Percentiles rank a stretch among this genome's conserved stretches.
These are phyloP conservation scores for Trichosanthes truncata DNA, from an alignment of 306 rosid genomes.

Conservation along the genomic window DNA sequence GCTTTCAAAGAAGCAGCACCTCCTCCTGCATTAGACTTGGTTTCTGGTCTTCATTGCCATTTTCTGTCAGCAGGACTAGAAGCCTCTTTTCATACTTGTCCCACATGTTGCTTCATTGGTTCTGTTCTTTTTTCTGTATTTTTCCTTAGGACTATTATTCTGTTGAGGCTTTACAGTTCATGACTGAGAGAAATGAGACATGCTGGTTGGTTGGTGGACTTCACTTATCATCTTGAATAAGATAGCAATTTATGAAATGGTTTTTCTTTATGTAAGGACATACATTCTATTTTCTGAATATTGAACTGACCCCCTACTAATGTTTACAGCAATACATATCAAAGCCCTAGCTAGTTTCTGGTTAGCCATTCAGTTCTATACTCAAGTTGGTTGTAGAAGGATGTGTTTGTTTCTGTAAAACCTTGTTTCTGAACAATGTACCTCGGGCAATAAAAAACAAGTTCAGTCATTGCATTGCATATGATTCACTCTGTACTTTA, in stretches of 20 bases:
- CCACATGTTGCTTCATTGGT: slow-evolving; percentile 18
- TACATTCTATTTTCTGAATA: not conserved
- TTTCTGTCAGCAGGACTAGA: slow-evolving; percentile 17
- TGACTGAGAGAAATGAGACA: slow-evolving; percentile 34
- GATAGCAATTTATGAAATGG: not conserved
- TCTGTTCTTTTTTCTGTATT: slow-evolving; percentile 21
- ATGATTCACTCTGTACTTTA: not conserved
- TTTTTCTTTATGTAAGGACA: not conserved
- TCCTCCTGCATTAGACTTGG: slow-evolving; percentile 14
- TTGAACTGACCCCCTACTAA: not conserved
- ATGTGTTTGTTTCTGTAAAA: not conserved
- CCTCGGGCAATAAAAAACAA: too few species aligned
- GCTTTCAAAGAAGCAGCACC: not conserved
- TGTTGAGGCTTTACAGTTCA: slow-evolving; percentile 55
- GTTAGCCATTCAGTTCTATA: not conserved
- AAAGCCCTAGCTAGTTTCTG: not conserved
- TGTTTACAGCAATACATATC: not conserved
- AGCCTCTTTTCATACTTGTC: slow-evolving; percentile 19
- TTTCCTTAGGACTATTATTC: slow-evolving; percentile 17
- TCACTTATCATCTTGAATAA: slow-evolving; percentile 13
- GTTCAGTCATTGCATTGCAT: not conserved
- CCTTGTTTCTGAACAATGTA: not conserved
- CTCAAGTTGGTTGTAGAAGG: not conserved
- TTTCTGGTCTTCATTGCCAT: slow-evolving; percentile 19
- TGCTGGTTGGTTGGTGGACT: slow-evolving; percentile 33